Conservation (phyloP, 768 basidiomycete genomes). For the Lentinula detonsa region DNA sequence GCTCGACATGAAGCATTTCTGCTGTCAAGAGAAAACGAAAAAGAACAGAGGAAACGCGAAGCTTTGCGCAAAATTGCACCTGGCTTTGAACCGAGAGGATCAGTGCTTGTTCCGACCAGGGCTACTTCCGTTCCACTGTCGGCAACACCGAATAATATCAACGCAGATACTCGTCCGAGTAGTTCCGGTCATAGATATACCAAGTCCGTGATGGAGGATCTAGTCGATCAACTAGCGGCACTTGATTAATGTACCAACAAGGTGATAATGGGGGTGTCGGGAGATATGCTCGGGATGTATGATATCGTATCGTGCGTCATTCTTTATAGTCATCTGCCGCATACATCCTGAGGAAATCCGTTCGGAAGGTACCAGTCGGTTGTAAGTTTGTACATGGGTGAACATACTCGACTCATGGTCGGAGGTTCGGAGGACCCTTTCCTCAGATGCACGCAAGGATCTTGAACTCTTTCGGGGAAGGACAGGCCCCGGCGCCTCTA, state of each 20-base stretch:
- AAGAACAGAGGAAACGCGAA: constrained; percentile 57
- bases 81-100: constrained; percentile 67
- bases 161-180: background rate
- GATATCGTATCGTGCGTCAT: background rate
- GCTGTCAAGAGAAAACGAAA: constrained; percentile 69
- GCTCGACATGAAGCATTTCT: constrained; percentile 70
- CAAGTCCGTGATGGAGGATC: constrained; percentile 70
- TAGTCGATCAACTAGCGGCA: constrained; percentile 76
- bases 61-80: constrained; percentile 76
- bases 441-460: background rate
- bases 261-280: background rate
- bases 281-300: background rate
- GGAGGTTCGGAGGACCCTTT: background rate
- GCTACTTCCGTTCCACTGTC: constrained; percentile 4
- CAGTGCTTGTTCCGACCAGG: constrained; percentile 52
- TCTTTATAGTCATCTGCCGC: background rate
- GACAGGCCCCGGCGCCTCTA: no score
- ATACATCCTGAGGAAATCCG: background rate
- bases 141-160: constrained; percentile 1
- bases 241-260: constrained; percentile 33
- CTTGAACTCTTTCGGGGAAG: no score
- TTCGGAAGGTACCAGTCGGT: background rate
- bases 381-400: background rate
- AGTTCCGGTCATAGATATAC: constrained; percentile 15
- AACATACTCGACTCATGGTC: background rate